Evolutionary conservation across 129 eudicot species (phyloP).

Genomic region (Silybum marianum): DNA sequence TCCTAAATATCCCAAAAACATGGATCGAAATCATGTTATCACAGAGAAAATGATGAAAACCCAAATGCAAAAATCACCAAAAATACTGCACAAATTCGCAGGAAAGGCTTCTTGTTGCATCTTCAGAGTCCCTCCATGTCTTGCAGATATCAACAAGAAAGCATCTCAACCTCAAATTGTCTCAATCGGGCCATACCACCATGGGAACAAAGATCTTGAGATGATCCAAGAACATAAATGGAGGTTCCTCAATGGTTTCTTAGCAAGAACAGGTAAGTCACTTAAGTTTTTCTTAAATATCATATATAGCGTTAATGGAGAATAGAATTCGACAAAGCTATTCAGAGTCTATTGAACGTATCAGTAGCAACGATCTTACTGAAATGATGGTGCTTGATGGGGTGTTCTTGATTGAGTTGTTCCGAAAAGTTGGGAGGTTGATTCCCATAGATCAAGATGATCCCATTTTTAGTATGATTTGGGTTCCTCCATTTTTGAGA

Average conservation of each 20-base stretch:
- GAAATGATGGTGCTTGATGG: conserved; percentile 50
- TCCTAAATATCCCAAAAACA: conserved; percentile 3
- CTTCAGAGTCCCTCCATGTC: conserved; percentile 44
- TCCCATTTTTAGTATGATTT: conserved; percentile 31
- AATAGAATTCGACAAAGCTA: conserved; percentile 28
- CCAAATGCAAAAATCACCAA: conserved; percentile 31
- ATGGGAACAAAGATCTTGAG: conserved; percentile 34
- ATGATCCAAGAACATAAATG: conserved; percentile 46
- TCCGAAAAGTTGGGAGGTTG: conserved; percentile 36
- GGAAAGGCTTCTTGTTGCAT: conserved; percentile 38
- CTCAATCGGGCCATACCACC: conserved; percentile 43
- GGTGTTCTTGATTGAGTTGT: conserved; percentile 35
- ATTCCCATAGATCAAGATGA: conserved; percentile 16
- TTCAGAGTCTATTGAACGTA: conserved; percentile 29
- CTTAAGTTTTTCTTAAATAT: conserved; percentile 13
- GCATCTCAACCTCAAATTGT: conserved; percentile 41
- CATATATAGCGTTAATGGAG: conserved; percentile 14
- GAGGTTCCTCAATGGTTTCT: conserved; percentile 36
- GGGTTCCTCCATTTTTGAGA: conserved; percentile 33
- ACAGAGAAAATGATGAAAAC: conserved; percentile 9
- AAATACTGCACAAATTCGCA: conserved; percentile 32
- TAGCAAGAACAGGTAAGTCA: conserved; percentile 22
- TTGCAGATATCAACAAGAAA: conserved; percentile 31
- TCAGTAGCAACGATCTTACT: conserved; percentile 16
- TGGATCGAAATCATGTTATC: conserved; percentile 30